Base-by-base conservation (phyloP, 2,329 filamentous ascomycete genomes). In the Cucurbitaria berberidis region DNA sequence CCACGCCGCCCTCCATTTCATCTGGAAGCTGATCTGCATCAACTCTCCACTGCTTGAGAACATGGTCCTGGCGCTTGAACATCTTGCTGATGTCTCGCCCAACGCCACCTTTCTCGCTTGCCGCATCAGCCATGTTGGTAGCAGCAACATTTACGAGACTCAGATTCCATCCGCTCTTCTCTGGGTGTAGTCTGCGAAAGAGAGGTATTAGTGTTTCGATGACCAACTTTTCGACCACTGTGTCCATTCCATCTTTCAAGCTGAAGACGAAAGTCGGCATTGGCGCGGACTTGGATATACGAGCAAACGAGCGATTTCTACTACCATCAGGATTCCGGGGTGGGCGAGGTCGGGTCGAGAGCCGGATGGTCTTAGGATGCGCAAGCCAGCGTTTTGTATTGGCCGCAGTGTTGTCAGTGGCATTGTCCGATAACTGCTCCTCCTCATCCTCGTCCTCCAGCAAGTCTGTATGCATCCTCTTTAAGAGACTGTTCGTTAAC, bases 111-210 rank as follows among this genome's bases (percentile, higher is more conserved):
- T 72, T 80, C 47, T 75, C 76, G 8, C 78, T 76, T 21, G 76
- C 79, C 3, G 75, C 73, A 55, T 80, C 77, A 6, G 67, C 82
- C 87, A 98, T 93, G 69, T 96, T 96, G 13, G 90, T 89, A 7
- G 90, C 92, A 40, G 91, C 93, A 19, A 98, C 79, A 60, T 97
- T 98, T 53, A 98, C 80, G 45, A 98, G 78, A 59, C 89, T 90
- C 16, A 97, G 75, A 61, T 93, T 90, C 89, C 90, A 96, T 1
- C 84, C 86, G 8, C 81, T 77, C 57, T 82, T 84, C 55, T 89
- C 86, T 0, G 86, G 82, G 60, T 93, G 88, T 11, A 96, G 78
- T 56, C 85, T 87, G 13, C 86, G 85, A 67, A 96, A 91, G 71
- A 96, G 83, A 0, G 86, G 84, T 3, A 92, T 62, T 16, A 96